Evolutionary conservation across 768 basidiomycete species (phyloP), one percentile per base, ranked within the genome.

Genomic region (Russula sp.): DNA sequence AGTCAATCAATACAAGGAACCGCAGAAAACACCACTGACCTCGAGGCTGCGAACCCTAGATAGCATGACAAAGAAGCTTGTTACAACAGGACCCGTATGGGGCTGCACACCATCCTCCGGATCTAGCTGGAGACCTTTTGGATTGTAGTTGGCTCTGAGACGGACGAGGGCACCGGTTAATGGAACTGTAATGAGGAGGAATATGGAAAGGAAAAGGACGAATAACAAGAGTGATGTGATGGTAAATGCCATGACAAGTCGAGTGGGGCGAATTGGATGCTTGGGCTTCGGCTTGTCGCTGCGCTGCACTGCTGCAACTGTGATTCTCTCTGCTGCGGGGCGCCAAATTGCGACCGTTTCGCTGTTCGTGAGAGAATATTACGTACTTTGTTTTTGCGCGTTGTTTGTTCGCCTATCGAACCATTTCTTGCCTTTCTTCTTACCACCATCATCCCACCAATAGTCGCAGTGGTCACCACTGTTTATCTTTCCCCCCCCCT

Each of bases 71-170:
- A 90, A 81, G 74, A 85, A 90, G 4, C 86, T 83, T 16, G 81
- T 81, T 58, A 93, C 79, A n/a, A 89, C 80, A 60, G 90, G 91
- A 6, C 77, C 76, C 5, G 88, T 86, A 67, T 90, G 83, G 0
- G 88, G 83, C 71, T 85, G 80, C n/a, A 82, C 86, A 50, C 80
- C 84, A 36, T 87, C 89, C 69, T 90, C 89, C 35, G 79, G 75
- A 71, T 92, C 90, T 43, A 93, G 78, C 56, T 86, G 88, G 43
- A 93, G 83, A 39, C 87, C 88, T 72, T 87, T 88, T 2, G 91
- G 91, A 69, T 88, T 90, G 76, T 88, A 93, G 70, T 93, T 90
- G 35, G 88, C 88, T 73, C 91, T 79, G 70, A 88, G 84, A 50
- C 90, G 80, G 8, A 92, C 85, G 10, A 91, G 77, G 13, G 85